Conservation (phyloP, 495 filamentous ascomycete species). For the Daldinia grandis region DNA sequence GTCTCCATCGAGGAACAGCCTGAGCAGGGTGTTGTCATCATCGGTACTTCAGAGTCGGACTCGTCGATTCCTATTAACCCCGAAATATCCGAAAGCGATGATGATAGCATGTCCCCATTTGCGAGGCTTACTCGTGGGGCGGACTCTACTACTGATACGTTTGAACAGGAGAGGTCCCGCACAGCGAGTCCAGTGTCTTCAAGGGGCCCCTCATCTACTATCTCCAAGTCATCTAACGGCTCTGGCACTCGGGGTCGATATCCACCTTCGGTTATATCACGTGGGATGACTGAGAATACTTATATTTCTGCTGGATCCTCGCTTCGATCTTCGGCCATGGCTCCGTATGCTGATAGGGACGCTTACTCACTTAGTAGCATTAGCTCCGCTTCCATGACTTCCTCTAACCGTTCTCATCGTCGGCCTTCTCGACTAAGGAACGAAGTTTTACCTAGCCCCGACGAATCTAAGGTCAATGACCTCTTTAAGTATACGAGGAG, state of each 20-base stretch:
- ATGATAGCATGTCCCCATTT: constrained; percentile 71
- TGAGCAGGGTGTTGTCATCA: constrained; percentile 50
- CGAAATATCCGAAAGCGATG: constrained; percentile 70
- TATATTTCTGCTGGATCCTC: constrained; percentile 71
- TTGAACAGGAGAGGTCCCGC: constrained; percentile 63
- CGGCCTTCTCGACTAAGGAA: constrained; percentile 79
- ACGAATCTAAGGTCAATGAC: constrained; percentile 67
- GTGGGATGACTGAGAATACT: constrained; percentile 63
- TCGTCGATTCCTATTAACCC: constrained; percentile 62
- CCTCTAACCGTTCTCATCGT: constrained; percentile 67
- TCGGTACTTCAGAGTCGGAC: constrained; percentile 54
- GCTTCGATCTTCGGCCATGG: constrained; percentile 52
- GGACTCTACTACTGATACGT: constrained; percentile 63
- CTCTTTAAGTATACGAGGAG: constrained; percentile 74
- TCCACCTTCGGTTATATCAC: constrained; percentile 58
- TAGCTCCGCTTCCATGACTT: constrained; percentile 70
- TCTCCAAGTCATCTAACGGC: constrained; percentile 60
- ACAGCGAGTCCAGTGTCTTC: constrained; percentile 70
- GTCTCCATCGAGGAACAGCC: constrained; percentile 74
- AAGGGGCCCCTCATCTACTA: constrained; percentile 70
- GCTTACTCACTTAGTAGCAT: constrained; percentile 63
- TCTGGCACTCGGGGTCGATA: constrained; percentile 54
- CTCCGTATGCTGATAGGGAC: constrained; percentile 58
- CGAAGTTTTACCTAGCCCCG: constrained; percentile 75
- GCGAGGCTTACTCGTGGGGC: constrained; percentile 69